Percentiles rank a stretch among this genome's conserved stretches.
phyloP scores from a whole-genome alignment of 2,329 filamentous ascomycete species.

The Aspergillus sp. region DNA sequence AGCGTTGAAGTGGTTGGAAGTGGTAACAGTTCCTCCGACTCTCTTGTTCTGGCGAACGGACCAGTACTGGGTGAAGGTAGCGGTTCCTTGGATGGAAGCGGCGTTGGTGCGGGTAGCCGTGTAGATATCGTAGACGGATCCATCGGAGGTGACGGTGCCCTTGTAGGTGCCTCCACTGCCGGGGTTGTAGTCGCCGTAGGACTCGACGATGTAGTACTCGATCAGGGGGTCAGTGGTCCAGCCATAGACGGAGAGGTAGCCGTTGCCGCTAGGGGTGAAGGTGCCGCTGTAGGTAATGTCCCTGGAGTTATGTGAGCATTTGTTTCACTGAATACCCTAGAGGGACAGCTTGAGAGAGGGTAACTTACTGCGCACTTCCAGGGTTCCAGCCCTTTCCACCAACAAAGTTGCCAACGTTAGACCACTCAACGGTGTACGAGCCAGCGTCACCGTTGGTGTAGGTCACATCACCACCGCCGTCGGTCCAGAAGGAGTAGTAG shows the following conservation, averaged over 20 bases:
- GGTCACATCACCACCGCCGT: constrained; percentile 45
- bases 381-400: constrained; percentile 62
- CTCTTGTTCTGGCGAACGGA: constrained; percentile 42
- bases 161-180: constrained; percentile 27
- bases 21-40: constrained; percentile 38
- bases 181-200: constrained; percentile 37
- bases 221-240: constrained; percentile 42
- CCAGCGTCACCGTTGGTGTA: constrained; percentile 51
- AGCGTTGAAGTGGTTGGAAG: constrained; percentile 40
- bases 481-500: constrained; percentile 55
- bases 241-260: constrained; percentile 42
- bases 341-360: not conserved
- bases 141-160: constrained; percentile 42
- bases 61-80: constrained; percentile 48
- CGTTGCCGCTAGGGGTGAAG: constrained; percentile 35
- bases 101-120: constrained; percentile 39
- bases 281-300: constrained; percentile 33
- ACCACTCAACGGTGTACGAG: constrained; percentile 51
- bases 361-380: constrained; percentile 50
- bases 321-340: not conserved
- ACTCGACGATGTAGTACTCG: constrained; percentile 43
- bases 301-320: constrained; percentile 14
- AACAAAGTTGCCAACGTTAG: constrained; percentile 55
- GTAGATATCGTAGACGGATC: constrained; percentile 41
- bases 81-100: constrained; percentile 43